Evolutionary conservation across 208 protist species (phyloP), one percentile per base, ranked within the genome.

Genomic region (Acanthamoeba lugdunensis): DNA sequence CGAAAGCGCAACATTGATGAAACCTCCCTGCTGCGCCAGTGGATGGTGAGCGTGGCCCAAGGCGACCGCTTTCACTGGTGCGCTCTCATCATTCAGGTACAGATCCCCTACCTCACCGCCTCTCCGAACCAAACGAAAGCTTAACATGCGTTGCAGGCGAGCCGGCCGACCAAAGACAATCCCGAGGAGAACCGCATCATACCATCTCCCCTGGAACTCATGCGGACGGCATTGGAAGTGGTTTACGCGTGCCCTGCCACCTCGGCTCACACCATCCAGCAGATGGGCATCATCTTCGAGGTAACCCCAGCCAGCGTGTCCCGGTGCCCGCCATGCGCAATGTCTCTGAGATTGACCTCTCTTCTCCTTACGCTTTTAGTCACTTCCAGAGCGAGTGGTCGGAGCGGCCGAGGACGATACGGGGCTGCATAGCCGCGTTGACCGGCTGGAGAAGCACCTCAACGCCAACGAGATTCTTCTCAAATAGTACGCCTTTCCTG

Each of bases 401-500:
- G 61, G n/a, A 33, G 45, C n/a, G 18, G 33, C 16, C 30, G 50
- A 28, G 18, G n/a, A 45, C n/a, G 58, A 75, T 6, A 48, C 23
- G 61, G 87, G 75, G 18, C 54, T 75, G 54, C 87, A 92, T 52
- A 50, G 23, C 28, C 37, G 54, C 25, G 87, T 75, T 28, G 87
- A 92, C 56, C 30, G 56, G 7, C n/a, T 92, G n/a, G 87, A 92
- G 65, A 92, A 75, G 30, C 87, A 92, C 61, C 50, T 92, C 56
- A 54, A 65, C 54, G 30, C 87, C 48, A 73, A 92, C 48, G 87
- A 92, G 48, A 75, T 92, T 21, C 87, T 92, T 14, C 58, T 75
- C n/a, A 92, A 92, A 92, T 92, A 92, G 87, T 92, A 92, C 48
- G 37, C n/a, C 37, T 14, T 45, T 41, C 21, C n/a, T 28, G 21